These are phyloP conservation scores for Hibiscus trionum DNA, from an alignment of 345 rosid species.

Conservation along the genomic window DNA sequence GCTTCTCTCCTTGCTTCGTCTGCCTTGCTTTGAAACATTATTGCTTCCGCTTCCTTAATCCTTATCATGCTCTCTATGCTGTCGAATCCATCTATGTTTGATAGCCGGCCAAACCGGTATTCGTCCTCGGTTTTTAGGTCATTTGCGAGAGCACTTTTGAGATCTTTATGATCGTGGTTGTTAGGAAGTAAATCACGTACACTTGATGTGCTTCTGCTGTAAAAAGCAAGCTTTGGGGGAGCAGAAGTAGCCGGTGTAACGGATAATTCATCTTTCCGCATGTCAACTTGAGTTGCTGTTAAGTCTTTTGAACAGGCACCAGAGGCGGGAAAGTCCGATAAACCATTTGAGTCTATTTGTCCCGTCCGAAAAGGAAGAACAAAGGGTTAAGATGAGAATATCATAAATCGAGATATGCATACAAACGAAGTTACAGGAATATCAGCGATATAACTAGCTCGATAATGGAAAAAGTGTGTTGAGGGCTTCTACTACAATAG, in stretches of 20 bases:
- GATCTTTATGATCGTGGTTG: constrained; percentile 25
- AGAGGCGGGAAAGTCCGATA: constrained; percentile 37
- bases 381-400: neutral
- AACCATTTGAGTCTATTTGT: constrained; percentile 34
- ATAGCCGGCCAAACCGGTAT: constrained; percentile 24
- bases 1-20: constrained; percentile 88
- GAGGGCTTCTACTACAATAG: neutral
- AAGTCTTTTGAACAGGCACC: constrained; percentile 36
- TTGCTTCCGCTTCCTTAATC: constrained; percentile 90
- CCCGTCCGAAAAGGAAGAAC: neutral
- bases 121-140: constrained; percentile 32
- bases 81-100: constrained; percentile 45
- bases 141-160: constrained; percentile 22
- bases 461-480: neutral
- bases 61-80: constrained; percentile 80
- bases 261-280: constrained; percentile 38
- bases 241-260: constrained; percentile 39
- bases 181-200: constrained; percentile 23
- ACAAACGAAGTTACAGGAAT: neutral
- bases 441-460: neutral
- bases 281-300: constrained; percentile 44
- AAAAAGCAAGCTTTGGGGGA: constrained; percentile 29
- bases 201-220: constrained; percentile 33
- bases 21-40: constrained; percentile 87
- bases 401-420: neutral